phyloP scores from a whole-genome alignment of 2,329 filamentous ascomycete species.

The Scolecobasidium constrictum region DNA sequence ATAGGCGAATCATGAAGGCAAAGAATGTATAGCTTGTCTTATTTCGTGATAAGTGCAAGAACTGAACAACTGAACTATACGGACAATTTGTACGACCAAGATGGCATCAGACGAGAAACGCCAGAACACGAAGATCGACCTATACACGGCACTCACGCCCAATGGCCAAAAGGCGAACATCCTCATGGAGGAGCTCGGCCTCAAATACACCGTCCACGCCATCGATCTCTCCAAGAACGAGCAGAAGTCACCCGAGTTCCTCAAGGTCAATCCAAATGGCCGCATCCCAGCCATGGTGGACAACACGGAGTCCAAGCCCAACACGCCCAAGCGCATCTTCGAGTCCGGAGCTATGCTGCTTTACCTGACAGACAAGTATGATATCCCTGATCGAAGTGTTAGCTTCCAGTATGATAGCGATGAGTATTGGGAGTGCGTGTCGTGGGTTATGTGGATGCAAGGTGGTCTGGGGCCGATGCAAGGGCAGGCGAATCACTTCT shows the following conservation, averaged over 20 bases:
- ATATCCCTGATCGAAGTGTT: constrained; percentile 25
- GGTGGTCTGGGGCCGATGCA: constrained; percentile 65
- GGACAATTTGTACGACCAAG: too few relatives aligned
- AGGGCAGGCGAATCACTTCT: constrained; percentile 73
- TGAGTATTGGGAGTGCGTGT: constrained; percentile 33
- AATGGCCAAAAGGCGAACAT: constrained; percentile 72
- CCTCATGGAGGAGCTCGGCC: constrained; percentile 15
- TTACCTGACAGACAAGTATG: constrained; percentile 34
- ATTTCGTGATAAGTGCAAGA: too few relatives aligned
- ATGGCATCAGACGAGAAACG: too few relatives aligned
- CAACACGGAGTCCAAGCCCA: constrained; percentile 39
- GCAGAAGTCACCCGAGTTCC: constrained; percentile 83
- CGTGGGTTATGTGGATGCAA: constrained; percentile 37
- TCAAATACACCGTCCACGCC: constrained; percentile 66
- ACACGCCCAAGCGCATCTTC: constrained; percentile 22
- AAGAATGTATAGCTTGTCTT: too few relatives aligned
- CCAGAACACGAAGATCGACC: constrained; percentile 56
- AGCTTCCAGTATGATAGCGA: constrained; percentile 30
- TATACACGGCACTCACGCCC: constrained; percentile 75
- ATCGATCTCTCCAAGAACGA: constrained; percentile 63
- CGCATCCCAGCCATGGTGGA: constrained; percentile 84
- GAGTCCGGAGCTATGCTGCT: constrained; percentile 36
- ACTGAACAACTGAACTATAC: too few relatives aligned
- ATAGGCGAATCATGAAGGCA: too few relatives aligned
- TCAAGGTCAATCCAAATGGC: constrained; percentile 86